Base-by-base conservation (phyloP, 192 early-diverging fungal genomes). In the Martensiomyces pterosporus region DNA sequence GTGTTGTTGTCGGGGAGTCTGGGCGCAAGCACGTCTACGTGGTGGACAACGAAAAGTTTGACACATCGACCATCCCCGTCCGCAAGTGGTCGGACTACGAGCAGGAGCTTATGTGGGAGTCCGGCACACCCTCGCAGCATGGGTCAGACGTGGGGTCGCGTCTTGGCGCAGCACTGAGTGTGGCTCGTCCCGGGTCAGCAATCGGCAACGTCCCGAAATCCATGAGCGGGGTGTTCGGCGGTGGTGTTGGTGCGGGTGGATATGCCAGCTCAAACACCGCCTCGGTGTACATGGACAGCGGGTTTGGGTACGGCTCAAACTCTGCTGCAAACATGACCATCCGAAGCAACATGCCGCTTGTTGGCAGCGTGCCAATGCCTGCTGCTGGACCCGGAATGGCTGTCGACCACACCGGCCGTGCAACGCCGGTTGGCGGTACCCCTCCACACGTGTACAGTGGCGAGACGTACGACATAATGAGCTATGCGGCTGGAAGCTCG, bases 1-100 rank as follows among this genome's bases (percentile, higher is more conserved):
- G 95, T 61, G 29, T 88, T 23, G 89, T 94, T 1, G 80, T 91
- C 9, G 95, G 93, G 49, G 88, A 91, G 55, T 86, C 84, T 25
- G 90, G 90, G 43, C 74, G 76, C 34, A 84, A 80, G 65, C 82
- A 76, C 39, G 51, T 78, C 35, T 74, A 69, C 32, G 60, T 57
- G 53, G 80, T 75, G 32, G 83, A 83, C 47, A 84, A 86, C 45
- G 84, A 82, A 49, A 81, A 86, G 61, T 90, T 90, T 56, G 84
- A 90, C 74, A 80, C 84, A 15, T 78, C 78, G 25, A 75, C 79
- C 1, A 90, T 90, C 37, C 88, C 88, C 13, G 74, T 77, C 57
- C 84, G 81, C 78, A 83, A 80, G 46, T 90, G 88, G 88, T 79
- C 86, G 6, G 84, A 90, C 47, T 90, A 90, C 51, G 88, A 90